A percentile compares a stretch with the other conserved stretches of the same genome.
Conservation (phyloP, 495 filamentous ascomycete species). For the Clohesyomyces aquaticus region DNA sequence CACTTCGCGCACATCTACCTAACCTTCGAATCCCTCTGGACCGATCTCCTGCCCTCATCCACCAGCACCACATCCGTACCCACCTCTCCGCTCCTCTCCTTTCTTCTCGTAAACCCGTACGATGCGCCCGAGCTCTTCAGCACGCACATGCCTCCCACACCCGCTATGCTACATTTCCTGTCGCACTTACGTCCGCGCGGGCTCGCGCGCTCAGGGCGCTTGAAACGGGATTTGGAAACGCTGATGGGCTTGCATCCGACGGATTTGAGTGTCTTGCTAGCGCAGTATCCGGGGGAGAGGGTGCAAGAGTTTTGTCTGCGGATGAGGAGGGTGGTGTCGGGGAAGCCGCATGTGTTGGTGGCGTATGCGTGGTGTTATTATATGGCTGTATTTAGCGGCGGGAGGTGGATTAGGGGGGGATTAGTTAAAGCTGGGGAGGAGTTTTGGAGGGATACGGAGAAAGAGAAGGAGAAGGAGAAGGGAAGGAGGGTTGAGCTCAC, state of each 20-base stretch:
- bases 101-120: conserved; percentile 41
- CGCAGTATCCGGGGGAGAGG: conserved; percentile 30
- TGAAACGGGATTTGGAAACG: conserved; percentile 40
- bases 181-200: conserved; percentile 39
- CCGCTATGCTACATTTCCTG: conserved; percentile 30
- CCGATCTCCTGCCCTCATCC: conserved; percentile 34
- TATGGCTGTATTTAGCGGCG: conserved; percentile 63
- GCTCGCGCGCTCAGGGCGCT: conserved; percentile 33
- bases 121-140: conserved; percentile 23
- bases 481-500: neutral
- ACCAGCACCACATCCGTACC: conserved; percentile 25
- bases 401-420: conserved; percentile 56
- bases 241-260: conserved; percentile 31
- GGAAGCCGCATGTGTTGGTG: conserved; percentile 57
- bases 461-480: neutral
- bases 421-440: conserved; percentile 50
- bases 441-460: conserved; percentile 49
- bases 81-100: conserved; percentile 36
- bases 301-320: conserved; percentile 43
- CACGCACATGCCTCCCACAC: conserved; percentile 19
- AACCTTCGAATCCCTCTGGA: conserved; percentile 52
- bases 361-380: conserved; percentile 65
- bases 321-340: conserved; percentile 41
- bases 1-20: conserved; percentile 54
- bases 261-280: conserved; percentile 34